These are phyloP conservation scores for Cryptomeria japonica DNA, from an alignment of 75 land plant genomes.

Conservation along the genomic window DNA sequence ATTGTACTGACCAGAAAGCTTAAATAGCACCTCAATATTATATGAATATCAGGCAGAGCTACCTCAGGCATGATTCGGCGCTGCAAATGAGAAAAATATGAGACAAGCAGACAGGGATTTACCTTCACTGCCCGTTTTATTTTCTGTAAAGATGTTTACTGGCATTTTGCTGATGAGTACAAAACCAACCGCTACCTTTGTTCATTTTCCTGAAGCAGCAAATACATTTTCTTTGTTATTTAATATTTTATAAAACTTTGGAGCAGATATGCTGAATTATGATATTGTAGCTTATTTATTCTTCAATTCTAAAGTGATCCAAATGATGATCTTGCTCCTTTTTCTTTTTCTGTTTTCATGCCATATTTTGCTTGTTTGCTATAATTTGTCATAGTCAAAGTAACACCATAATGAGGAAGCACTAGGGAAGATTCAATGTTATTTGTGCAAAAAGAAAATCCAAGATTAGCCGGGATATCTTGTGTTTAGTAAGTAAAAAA, in stretches of 20 bases:
- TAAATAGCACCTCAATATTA: background rate
- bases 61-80: background rate
- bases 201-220: background rate
- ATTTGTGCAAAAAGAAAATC: background rate
- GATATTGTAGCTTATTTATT: background rate
- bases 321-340: background rate
- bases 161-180: background rate
- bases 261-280: background rate
- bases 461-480: background rate
- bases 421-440: background rate
- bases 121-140: background rate
- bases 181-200: background rate
- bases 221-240: background rate
- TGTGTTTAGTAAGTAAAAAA: background rate
- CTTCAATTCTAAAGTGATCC: background rate
- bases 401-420: background rate
- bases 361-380: background rate
- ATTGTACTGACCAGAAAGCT: background rate
- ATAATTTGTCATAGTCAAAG: background rate
- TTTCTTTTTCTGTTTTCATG: background rate
- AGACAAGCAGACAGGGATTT: background rate
- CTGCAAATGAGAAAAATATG: slow-evolving; percentile 4
- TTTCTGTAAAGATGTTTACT: background rate
- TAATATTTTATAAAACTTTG: background rate
- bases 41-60: background rate